Evolutionary conservation across 1,284 basidiomycete species (phyloP).

Genomic region (Coniferiporia sulphurascens): DNA sequence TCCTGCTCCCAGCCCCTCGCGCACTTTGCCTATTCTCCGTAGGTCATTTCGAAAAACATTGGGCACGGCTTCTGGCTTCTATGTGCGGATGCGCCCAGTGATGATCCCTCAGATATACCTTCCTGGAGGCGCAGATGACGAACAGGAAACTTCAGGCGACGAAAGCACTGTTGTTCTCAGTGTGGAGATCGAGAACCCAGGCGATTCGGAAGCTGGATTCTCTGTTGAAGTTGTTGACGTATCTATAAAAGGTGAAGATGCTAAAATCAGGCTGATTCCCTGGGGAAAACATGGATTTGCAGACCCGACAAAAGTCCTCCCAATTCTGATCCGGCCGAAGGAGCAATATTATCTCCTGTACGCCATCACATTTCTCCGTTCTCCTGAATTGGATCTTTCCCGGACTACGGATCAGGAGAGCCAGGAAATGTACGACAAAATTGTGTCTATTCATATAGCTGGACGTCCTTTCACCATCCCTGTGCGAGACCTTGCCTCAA

Average conservation of each 20-base stretch:
- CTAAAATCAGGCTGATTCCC: conserved; percentile 61
- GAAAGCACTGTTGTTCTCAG: conserved; percentile 83
- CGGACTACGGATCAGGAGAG: conserved; percentile 18
- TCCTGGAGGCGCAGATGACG: conserved; percentile 32
- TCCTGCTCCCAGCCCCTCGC: conserved; percentile 37
- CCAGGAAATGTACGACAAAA: conserved; percentile 52
- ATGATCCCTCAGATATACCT: conserved; percentile 78
- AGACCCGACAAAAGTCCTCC: conserved; percentile 53
- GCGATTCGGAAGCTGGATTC: conserved; percentile 60
- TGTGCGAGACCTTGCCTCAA: conserved; percentile 7
- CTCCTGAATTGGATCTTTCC: conserved; percentile 38
- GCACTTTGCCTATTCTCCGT: conserved; percentile 59
- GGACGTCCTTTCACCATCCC: conserved; percentile 53
- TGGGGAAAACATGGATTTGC: conserved; percentile 52
- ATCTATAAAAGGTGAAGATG: conserved; percentile 69
- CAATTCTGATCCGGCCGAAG: conserved; percentile 57
- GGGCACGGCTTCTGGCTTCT: conserved; percentile 72
- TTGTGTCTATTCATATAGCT: conserved; percentile 73
- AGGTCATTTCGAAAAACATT: conserved; percentile 83
- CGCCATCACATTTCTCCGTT: conserved; percentile 68
- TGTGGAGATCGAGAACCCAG: conserved; percentile 79
- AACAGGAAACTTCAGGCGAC: conserved; percentile 63
- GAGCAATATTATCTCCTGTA: conserved; percentile 88
- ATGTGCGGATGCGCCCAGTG: conserved; percentile 83
- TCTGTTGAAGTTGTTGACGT: conserved; percentile 70